These are phyloP conservation scores for Plasmodium vivax DNA, from an alignment of 169 alveolate species.

Conservation along the genomic window DNA sequence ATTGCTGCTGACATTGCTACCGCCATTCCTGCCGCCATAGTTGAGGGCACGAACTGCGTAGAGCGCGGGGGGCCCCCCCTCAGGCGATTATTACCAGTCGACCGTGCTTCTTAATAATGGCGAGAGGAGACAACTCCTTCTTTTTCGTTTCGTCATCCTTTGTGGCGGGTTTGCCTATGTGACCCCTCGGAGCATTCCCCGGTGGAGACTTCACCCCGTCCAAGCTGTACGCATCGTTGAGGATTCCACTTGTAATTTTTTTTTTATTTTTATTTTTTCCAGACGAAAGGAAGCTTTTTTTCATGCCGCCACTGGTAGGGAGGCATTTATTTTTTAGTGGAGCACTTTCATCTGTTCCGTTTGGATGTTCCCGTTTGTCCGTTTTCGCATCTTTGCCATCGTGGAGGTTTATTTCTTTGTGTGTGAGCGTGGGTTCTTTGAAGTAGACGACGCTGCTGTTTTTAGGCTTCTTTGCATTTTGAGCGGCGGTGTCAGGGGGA, in stretches of 20 bases:
- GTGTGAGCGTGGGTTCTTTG: not conserved
- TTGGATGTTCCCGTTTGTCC: not conserved
- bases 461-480: not conserved
- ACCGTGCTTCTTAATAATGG: constrained; percentile 54
- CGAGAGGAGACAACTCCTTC: constrained; percentile 16
- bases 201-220: not conserved
- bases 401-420: not conserved
- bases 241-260: not conserved
- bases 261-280: not conserved
- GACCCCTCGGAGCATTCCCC: not conserved
- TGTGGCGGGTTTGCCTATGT: not conserved
- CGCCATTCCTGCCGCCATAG: not conserved
- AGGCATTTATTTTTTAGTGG: not conserved
- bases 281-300: not conserved
- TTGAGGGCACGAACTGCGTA: not conserved
- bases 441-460: not conserved
- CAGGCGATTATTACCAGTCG: not conserved
- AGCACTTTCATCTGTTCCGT: not conserved
- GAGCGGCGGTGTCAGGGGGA: not conserved
- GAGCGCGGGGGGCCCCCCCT: not conserved
- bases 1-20: no score
- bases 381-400: not conserved
- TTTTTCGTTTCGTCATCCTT: constrained; percentile 6
- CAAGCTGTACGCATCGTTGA: not conserved
- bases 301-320: not conserved